Percentiles rank a stretch among this genome's conserved stretches.
Conservation (phyloP, 1,284 basidiomycete species). For the Vanrija humicola region DNA sequence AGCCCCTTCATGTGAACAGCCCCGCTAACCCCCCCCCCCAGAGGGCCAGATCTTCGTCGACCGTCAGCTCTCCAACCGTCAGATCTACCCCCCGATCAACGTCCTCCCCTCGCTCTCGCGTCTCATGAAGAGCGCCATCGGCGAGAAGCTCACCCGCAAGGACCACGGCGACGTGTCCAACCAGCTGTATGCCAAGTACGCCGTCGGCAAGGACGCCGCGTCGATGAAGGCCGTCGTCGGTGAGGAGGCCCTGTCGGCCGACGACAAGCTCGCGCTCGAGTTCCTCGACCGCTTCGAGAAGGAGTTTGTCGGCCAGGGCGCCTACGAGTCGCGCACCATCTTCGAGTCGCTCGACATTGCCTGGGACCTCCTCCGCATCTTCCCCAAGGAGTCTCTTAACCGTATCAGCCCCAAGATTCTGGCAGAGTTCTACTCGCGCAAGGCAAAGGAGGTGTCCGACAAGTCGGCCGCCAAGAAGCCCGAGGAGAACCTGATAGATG, state of each 20-base stretch:
- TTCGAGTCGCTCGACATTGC: constrained; percentile 97
- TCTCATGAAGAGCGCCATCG: constrained; percentile 99
- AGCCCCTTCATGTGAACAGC: no score
- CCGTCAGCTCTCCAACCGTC: constrained; percentile 62
- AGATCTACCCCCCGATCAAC: constrained; percentile 99
- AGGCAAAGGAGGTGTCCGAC: constrained; percentile 13
- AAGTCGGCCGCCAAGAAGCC: not conserved
- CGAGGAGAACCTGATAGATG: constrained; percentile 18
- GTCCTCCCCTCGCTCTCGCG: constrained; percentile 97
- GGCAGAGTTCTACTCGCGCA: constrained; percentile 23
- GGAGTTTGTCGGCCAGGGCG: constrained; percentile 90
- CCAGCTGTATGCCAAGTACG: constrained; percentile 96
- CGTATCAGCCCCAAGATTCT: constrained; percentile 72
- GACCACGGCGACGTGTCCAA: constrained; percentile 99
- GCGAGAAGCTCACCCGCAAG: constrained; percentile 93
- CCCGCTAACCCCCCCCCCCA: not conserved
- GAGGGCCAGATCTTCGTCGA: constrained; percentile 99
- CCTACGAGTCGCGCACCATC: constrained; percentile 93
- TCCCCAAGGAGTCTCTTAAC: constrained; percentile 98
- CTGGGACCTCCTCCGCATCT: constrained; percentile 94
- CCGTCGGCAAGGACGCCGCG: constrained; percentile 94
- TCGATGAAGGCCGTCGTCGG: constrained; percentile 99
- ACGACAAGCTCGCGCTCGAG: constrained; percentile 61
- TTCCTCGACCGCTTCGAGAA: constrained; percentile 93
- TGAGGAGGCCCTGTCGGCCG: constrained; percentile 85